A percentile compares a stretch with the other conserved stretches of the same genome.
These are phyloP conservation scores for Debaryomyces psychrophilus DNA, from an alignment of 1,139 yeast species.

Conservation along the genomic window DNA sequence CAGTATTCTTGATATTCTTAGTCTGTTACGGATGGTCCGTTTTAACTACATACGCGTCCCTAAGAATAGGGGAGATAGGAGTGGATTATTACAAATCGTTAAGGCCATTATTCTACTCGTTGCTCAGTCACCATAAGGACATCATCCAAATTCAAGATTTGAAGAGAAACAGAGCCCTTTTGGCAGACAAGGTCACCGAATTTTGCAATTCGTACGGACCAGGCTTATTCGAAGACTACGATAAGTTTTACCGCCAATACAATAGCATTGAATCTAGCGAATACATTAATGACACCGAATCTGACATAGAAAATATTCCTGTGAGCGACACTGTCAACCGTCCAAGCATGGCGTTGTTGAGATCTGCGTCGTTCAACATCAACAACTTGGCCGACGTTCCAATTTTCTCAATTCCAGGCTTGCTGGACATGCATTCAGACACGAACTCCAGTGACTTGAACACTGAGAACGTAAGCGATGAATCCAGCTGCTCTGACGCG, in stretches of 20 bases:
- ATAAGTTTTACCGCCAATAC: conserved; percentile 35
- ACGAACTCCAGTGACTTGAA: conserved; percentile 7
- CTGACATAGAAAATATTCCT: conserved; percentile 8
- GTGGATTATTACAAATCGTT: conserved; percentile 44
- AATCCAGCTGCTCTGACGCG: neutral
- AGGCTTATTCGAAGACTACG: conserved; percentile 68
- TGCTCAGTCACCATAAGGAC: conserved; percentile 45
- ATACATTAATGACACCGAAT: conserved; percentile 14
- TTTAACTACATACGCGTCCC: conserved; percentile 46
- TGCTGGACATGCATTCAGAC: neutral
- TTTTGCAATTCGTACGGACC: conserved; percentile 78
- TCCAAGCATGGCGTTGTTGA: conserved; percentile 10
- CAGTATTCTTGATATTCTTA: conserved; percentile 27
- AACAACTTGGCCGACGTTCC: conserved; percentile 36
- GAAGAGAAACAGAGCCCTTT: conserved; percentile 54
- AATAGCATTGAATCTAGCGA: conserved; percentile 18
- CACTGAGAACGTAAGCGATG: conserved; percentile 11
- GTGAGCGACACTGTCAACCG: conserved; percentile 6
- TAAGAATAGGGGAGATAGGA: conserved; percentile 47
- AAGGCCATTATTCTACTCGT: conserved; percentile 41
- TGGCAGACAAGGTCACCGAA: conserved; percentile 64
- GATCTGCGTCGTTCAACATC: conserved; percentile 10
- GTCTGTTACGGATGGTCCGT: conserved; percentile 44
- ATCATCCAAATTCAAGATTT: conserved; percentile 50
- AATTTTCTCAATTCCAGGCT: conserved; percentile 7